A percentile compares a stretch with the other conserved stretches of the same genome.
Evolutionary conservation across 805 yeast genomes (phyloP).

Genomic region (Hanseniaspora taiwanica): DNA sequence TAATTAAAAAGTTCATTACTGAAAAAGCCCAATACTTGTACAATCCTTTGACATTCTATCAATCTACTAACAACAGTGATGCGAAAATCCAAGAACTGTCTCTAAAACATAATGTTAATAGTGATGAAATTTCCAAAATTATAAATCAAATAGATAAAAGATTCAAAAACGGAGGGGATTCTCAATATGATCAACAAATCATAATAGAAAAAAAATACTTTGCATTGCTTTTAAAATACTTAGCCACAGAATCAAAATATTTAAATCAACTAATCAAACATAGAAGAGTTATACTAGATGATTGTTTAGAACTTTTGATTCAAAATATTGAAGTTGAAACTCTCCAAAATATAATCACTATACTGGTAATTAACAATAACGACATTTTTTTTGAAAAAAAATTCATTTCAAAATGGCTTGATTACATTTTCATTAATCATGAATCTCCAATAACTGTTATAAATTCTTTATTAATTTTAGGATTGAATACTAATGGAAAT

Average conservation of each 20-base stretch:
- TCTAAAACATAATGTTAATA: background rate
- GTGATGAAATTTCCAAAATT: background rate
- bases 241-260: background rate
- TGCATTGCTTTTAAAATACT: background rate
- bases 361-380: background rate
- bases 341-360: background rate
- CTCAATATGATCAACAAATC: background rate
- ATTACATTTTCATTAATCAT: background rate
- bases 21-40: background rate
- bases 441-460: constrained; percentile 20
- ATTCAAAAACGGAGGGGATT: background rate
- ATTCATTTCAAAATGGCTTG: background rate
- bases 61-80: background rate
- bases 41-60: background rate
- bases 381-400: background rate
- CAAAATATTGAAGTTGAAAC: background rate
- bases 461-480: constrained; percentile 39
- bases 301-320: background rate
- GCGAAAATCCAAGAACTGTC: background rate
- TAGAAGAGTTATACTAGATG: background rate
- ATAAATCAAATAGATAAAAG: background rate
- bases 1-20: background rate
- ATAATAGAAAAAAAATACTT: background rate
- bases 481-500: constrained; percentile 38
- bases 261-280: background rate